phyloP scores from a whole-genome alignment of 768 basidiomycete genomes.

The Hortiboletus campestris region DNA sequence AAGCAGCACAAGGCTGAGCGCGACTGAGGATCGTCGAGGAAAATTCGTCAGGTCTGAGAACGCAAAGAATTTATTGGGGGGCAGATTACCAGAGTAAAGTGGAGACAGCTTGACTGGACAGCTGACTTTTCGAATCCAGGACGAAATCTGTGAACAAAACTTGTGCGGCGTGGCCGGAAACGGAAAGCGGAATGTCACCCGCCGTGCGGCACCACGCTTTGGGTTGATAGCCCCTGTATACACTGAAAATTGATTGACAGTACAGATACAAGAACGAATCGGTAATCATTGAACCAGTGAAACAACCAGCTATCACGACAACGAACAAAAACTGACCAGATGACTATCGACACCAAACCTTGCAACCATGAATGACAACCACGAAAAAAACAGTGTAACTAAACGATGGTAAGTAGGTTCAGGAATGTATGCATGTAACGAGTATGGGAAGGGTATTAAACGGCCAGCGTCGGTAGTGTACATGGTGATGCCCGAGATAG shows the following conservation, averaged over 20 bases:
- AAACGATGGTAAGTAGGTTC: constrained; percentile 11
- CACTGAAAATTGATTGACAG: background rate
- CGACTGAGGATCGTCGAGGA: constrained; percentile 12
- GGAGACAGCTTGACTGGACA: constrained; percentile 30
- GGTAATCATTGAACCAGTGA: constrained; percentile 1
- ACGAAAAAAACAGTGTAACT: constrained; percentile 5
- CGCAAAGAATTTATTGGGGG: background rate
- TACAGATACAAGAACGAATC: constrained; percentile 14
- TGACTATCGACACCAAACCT: constrained; percentile 3
- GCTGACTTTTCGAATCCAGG: constrained; percentile 4
- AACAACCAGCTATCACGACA: constrained; percentile 6
- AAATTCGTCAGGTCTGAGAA: background rate
- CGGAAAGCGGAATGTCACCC: background rate
- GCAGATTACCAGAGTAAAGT: constrained; percentile 23
- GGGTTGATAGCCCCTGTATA: background rate
- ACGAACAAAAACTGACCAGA: constrained; percentile 7
- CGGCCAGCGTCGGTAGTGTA: constrained; percentile 27
- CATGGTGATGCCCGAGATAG: constrained; percentile 1
- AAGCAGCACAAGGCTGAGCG: constrained; percentile 35
- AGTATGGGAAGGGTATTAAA: constrained; percentile 26
- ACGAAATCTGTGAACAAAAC: background rate
- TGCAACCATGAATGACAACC: constrained; percentile 1
- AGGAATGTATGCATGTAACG: constrained; percentile 11
- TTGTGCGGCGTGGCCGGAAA: constrained; percentile 11
- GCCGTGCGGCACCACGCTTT: background rate